A percentile compares a stretch with the other conserved stretches of the same genome.
These are phyloP conservation scores for Lactarius tabidus DNA, from an alignment of 768 basidiomycete species.

Conservation along the genomic window DNA sequence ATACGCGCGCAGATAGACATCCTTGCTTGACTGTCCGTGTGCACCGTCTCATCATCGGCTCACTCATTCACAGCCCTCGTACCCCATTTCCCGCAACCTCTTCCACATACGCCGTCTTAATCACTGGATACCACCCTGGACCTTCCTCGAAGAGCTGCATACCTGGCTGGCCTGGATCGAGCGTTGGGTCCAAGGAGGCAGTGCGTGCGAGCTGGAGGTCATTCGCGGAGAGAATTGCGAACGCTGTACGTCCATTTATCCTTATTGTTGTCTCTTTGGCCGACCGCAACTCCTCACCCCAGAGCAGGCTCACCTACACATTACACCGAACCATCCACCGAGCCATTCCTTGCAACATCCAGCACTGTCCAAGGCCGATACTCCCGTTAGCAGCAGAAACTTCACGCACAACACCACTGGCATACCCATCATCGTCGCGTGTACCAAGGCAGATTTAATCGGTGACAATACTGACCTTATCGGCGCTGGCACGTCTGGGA, in stretches of 20 bases:
- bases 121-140: slow-evolving; percentile 96
- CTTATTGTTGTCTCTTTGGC: neutral
- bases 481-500: slow-evolving; percentile 68
- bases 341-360: slow-evolving; percentile 59
- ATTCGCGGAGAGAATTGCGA: slow-evolving; percentile 78
- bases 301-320: slow-evolving; percentile 89
- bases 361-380: slow-evolving; percentile 56
- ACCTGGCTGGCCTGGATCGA: slow-evolving; percentile 88
- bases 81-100: slow-evolving; percentile 72
- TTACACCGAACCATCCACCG: slow-evolving; percentile 75
- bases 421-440: slow-evolving; percentile 82
- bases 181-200: slow-evolving; percentile 68
- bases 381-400: slow-evolving; percentile 83
- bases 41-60: slow-evolving; percentile 80
- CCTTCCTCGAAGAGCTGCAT: slow-evolving; percentile 80
- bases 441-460: slow-evolving; percentile 91
- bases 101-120: slow-evolving; percentile 72
- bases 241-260: slow-evolving; percentile 54
- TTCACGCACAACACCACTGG: slow-evolving; percentile 85
- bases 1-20: slow-evolving; percentile 57
- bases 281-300: neutral
- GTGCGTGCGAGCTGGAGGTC: slow-evolving; percentile 66
- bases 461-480: slow-evolving; percentile 74
- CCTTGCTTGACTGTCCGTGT: slow-evolving; percentile 83
- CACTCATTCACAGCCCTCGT: slow-evolving; percentile 64